Evolutionary conservation across 176 grass and related monocot genomes (phyloP).

Genomic region (Avena insularis): DNA sequence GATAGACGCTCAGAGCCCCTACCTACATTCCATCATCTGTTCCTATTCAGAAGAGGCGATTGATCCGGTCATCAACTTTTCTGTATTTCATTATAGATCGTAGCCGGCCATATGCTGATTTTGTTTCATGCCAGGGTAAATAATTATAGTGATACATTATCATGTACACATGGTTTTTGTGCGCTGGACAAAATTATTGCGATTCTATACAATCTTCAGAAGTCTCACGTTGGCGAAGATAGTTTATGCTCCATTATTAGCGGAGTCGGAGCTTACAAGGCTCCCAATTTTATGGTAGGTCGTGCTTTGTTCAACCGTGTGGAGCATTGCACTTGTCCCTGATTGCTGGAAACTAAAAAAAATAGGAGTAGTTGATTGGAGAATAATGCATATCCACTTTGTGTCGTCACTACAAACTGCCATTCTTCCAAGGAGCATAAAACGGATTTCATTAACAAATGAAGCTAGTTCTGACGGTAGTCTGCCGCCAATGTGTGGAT

Average conservation of each 20-base stretch:
- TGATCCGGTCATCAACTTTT: neutral
- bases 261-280: neutral
- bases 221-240: neutral
- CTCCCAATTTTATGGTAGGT: slow-evolving; percentile 3
- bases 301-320: slow-evolving; percentile 26
- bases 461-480: neutral
- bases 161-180: slow-evolving; percentile 6
- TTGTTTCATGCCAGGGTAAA: neutral
- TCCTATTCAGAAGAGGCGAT: slow-evolving; percentile 19
- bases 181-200: neutral
- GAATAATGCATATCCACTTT: neutral
- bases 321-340: neutral
- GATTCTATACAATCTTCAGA: neutral
- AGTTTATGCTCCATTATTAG: slow-evolving; percentile 31
- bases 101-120: neutral
- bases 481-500: slow-evolving; percentile 31
- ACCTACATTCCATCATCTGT: neutral
- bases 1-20: too few relatives aligned
- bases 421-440: neutral
- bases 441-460: neutral
- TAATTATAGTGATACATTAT: neutral
- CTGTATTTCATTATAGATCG: neutral
- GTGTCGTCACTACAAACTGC: neutral
- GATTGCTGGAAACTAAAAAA: neutral
- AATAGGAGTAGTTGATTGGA: neutral